A percentile compares a stretch with the other conserved stretches of the same genome.
Evolutionary conservation across 768 basidiomycete genomes (phyloP).

Genomic region (Porphyrellus cyaneotinctus): DNA sequence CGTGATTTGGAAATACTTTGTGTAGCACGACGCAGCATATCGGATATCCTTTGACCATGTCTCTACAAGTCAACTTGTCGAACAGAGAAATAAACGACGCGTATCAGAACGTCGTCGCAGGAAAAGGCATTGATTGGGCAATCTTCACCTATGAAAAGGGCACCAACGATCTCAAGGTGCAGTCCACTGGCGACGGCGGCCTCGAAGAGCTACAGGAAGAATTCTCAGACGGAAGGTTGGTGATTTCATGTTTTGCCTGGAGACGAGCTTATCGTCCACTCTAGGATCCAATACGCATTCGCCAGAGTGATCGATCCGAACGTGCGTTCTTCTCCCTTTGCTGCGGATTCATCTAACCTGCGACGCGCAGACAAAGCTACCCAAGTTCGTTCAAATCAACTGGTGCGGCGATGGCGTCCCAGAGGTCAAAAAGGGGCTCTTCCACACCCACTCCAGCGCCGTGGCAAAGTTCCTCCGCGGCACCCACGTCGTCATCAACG

Average conservation of each 20-base stretch:
- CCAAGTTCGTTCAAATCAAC: slow-evolving; percentile 93
- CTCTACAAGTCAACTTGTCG: slow-evolving; percentile 75
- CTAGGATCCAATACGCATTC: slow-evolving; percentile 92
- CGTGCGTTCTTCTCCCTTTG: slow-evolving; percentile 39
- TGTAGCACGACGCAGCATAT: neutral
- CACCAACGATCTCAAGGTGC: slow-evolving; percentile 83
- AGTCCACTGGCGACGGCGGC: slow-evolving; percentile 80
- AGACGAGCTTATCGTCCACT: slow-evolving; percentile 5
- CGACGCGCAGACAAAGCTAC: slow-evolving; percentile 59
- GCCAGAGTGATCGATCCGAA: slow-evolving; percentile 80
- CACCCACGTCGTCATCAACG: slow-evolving; percentile 81
- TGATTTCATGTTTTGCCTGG: neutral
- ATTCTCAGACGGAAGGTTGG: slow-evolving; percentile 89
- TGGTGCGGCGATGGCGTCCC: slow-evolving; percentile 99
- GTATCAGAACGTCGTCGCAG: slow-evolving; percentile 71
- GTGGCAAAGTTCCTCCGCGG: slow-evolving; percentile 79
- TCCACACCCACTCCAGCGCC: slow-evolving; percentile 80
- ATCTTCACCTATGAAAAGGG: slow-evolving; percentile 79
- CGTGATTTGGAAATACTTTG: slow-evolving; percentile 4
- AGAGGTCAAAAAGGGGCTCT: slow-evolving; percentile 85
- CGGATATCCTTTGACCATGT: slow-evolving; percentile 62
- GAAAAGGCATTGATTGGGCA: slow-evolving; percentile 67
- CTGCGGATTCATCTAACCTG: neutral
- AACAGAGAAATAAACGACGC: slow-evolving; percentile 67
- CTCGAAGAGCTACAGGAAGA: slow-evolving; percentile 90